A percentile compares a stretch with the other conserved stretches of the same genome.
These are phyloP conservation scores for Pseudocercospora vitis DNA, from an alignment of 2,329 filamentous ascomycete species.

Conservation along the genomic window DNA sequence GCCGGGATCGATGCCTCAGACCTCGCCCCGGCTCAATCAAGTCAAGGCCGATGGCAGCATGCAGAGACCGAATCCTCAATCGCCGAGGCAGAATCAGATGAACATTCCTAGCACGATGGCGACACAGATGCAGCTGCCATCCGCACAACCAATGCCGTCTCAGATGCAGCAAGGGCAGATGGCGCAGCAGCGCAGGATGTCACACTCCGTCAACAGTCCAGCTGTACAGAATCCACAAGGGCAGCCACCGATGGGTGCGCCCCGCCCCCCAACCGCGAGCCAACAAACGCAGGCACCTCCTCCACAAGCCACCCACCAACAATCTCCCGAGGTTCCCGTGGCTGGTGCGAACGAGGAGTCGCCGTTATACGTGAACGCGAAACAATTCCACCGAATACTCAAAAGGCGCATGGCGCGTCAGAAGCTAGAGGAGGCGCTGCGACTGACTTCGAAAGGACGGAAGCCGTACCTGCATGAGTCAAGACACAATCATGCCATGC, in stretches of 20 bases:
- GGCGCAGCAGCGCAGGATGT: constrained; percentile 62
- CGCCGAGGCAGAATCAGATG: constrained; percentile 67
- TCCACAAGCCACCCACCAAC: constrained; percentile 53
- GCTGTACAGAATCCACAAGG: constrained; percentile 40
- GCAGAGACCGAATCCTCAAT: constrained; percentile 70
- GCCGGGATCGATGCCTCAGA: constrained; percentile 62
- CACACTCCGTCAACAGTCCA: constrained; percentile 72
- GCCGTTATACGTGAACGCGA: constrained; percentile 95
- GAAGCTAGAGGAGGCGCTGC: constrained; percentile 86
- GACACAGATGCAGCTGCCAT: constrained; percentile 51
- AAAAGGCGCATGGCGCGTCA: constrained; percentile 92
- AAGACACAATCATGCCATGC: constrained; percentile 97
- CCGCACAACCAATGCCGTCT: constrained; percentile 59
- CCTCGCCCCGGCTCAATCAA: constrained; percentile 72
- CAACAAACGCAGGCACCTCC: constrained; percentile 54
- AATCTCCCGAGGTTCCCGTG: constrained; percentile 73
- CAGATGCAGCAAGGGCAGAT: constrained; percentile 34
- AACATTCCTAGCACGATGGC: constrained; percentile 46
- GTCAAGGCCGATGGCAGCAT: constrained; percentile 59
- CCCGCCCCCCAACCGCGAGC: constrained; percentile 73
- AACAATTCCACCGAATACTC: constrained; percentile 95
- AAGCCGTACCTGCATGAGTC: constrained; percentile 98
- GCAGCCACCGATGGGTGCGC: constrained; percentile 54
- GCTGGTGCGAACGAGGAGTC: constrained; percentile 77
- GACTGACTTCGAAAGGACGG: constrained; percentile 88